Conservation (phyloP, 1,284 basidiomycete genomes). For the Cryptococcus amylolentus region DNA sequence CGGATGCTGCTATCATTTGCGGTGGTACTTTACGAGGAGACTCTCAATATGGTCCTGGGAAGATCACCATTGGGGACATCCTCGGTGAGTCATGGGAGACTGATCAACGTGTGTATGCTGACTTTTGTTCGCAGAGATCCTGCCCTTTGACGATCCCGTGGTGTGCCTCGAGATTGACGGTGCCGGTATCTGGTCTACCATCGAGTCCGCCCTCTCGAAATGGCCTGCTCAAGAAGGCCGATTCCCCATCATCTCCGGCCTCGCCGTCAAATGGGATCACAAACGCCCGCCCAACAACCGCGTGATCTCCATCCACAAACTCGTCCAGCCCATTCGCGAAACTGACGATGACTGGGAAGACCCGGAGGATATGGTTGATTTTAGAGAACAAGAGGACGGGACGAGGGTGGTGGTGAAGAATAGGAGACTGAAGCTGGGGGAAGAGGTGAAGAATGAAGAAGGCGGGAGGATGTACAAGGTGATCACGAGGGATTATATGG, state of each 20-base stretch:
- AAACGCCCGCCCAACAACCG: conserved; percentile 61
- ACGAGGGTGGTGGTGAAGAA: conserved; percentile 50
- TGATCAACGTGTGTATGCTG: conserved; percentile 2
- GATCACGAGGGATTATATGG: conserved; percentile 51
- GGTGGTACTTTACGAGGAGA: conserved; percentile 87
- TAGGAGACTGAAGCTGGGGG: conserved; percentile 47
- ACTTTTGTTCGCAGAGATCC: conserved; percentile 58
- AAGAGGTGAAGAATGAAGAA: conserved; percentile 57
- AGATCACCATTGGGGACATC: conserved; percentile 70
- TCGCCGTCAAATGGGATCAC: conserved; percentile 84
- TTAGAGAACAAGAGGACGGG: conserved; percentile 45
- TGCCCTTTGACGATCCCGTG: conserved; percentile 84
- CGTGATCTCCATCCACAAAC: conserved; percentile 65
- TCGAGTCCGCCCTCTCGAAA: conserved; percentile 70
- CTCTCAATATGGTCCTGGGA: conserved; percentile 74
- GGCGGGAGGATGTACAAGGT: conserved; percentile 66
- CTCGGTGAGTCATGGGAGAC: conserved; percentile 24
- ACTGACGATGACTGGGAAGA: conserved; percentile 50
- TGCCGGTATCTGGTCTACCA: conserved; percentile 70
- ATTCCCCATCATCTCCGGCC: conserved; percentile 83
- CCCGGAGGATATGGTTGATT: conserved; percentile 39
- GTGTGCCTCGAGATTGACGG: conserved; percentile 78
- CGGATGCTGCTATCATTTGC: conserved; percentile 75
- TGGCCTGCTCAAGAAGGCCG: conserved; percentile 92
- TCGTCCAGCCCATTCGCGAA: conserved; percentile 48